Evolutionary conservation across 805 yeast genomes (phyloP).

Genomic region (Wickerhamomyces chaumierensis): DNA sequence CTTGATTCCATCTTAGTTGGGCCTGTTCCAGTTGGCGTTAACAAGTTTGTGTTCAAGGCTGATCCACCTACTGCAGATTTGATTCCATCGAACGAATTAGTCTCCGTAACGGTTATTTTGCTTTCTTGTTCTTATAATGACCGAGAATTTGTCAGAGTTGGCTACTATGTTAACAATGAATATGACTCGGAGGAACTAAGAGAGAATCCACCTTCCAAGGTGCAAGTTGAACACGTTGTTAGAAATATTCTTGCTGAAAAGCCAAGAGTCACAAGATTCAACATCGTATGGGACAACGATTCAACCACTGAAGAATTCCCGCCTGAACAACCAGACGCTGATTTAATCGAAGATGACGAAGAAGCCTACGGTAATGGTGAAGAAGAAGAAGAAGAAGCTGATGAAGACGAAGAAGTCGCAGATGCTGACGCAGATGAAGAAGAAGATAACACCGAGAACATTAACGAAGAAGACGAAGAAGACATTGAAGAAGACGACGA

Average conservation of each 20-base stretch:
- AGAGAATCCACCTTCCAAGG: conserved; percentile 88
- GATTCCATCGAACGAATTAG: conserved; percentile 92
- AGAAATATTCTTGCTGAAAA: conserved; percentile 93
- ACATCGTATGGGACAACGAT: conserved; percentile 92
- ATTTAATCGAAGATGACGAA: conserved; percentile 51
- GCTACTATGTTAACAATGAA: conserved; percentile 95
- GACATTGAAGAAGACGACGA: conserved; percentile 23
- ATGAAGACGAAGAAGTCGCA: conserved; percentile 35
- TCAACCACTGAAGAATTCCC: conserved; percentile 58
- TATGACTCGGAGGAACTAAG: conserved; percentile 88
- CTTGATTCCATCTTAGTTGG: conserved; percentile 95
- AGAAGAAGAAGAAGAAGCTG: conserved; percentile 34
- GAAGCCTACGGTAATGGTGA: conserved; percentile 49
- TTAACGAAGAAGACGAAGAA: conserved; percentile 27
- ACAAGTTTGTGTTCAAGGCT: conserved; percentile 84
- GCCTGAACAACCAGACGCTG: conserved; percentile 63
- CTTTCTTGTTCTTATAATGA: conserved; percentile 89
- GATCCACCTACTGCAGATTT: conserved; percentile 95
- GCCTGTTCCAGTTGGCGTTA: conserved; percentile 96
- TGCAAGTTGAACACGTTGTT: conserved; percentile 87
- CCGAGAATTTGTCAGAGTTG: conserved; percentile 92
- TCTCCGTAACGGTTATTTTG: conserved; percentile 87
- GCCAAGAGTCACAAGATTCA: conserved; percentile 94
- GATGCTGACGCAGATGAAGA: conserved; percentile 32
- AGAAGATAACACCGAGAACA: conserved; percentile 29